Conservation (phyloP, 2,329 filamentous ascomycete genomes). For the Pyrenophora seminiperda region DNA sequence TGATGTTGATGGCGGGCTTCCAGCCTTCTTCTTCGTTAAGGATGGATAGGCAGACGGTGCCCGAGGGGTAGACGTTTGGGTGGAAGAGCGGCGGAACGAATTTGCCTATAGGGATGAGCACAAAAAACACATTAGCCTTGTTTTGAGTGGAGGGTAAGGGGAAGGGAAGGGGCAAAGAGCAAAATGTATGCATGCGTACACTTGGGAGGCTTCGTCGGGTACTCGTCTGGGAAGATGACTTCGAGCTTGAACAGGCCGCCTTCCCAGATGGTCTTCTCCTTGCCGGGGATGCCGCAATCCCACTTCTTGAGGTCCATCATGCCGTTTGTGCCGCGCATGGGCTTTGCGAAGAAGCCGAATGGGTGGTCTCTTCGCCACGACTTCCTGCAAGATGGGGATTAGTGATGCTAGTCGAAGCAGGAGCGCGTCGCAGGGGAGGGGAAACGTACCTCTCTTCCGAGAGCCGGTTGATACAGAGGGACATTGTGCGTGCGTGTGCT, state of each 20-base stretch:
- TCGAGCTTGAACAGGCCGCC: slow-evolving; percentile 96
- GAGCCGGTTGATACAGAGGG: slow-evolving; percentile 79
- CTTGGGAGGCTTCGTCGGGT: slow-evolving; percentile 97
- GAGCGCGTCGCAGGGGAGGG: too few species aligned
- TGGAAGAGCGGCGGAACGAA: slow-evolving; percentile 96
- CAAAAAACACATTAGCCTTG: too few species aligned
- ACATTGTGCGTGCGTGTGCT: slow-evolving; percentile 63
- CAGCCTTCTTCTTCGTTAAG: slow-evolving; percentile 98
- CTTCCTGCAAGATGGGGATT: slow-evolving; percentile 66
- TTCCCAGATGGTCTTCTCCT: slow-evolving; percentile 96
- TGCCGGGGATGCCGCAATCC: slow-evolving; percentile 96
- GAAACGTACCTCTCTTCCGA: slow-evolving; percentile 45
- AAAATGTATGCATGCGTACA: too few species aligned
- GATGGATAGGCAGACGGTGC: slow-evolving; percentile 95
- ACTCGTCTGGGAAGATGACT: slow-evolving; percentile 93
- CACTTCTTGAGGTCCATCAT: slow-evolving; percentile 91
- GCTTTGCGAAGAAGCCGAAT: slow-evolving; percentile 95
- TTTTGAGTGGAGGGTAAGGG: too few species aligned
- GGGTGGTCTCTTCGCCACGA: slow-evolving; percentile 97
- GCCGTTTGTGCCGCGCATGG: slow-evolving; percentile 76
- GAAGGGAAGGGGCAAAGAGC: too few species aligned
- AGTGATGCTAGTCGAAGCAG: neutral
- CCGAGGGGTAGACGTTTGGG: slow-evolving; percentile 97
- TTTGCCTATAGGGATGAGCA: slow-evolving; percentile 69
- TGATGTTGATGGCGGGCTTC: slow-evolving; percentile 98